Evolutionary conservation across 371 early-diverging fungal genomes (phyloP).

Genomic region (Mortierella sp.): DNA sequence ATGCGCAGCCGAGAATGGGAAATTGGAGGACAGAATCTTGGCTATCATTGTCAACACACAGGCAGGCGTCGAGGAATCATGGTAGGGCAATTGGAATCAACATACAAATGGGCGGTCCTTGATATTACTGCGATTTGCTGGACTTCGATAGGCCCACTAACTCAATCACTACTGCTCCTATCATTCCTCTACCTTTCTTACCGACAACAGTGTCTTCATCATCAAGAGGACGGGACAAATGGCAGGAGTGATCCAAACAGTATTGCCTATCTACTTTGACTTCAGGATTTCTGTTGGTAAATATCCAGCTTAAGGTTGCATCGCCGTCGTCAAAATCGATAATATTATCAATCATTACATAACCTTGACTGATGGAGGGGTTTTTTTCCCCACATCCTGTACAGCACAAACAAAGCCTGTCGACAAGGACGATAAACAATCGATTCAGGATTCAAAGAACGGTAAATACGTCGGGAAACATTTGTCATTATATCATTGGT

Average conservation of each 20-base stretch:
- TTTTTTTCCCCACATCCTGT: neutral
- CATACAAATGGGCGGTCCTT: neutral
- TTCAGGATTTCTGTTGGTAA: conserved; percentile 62
- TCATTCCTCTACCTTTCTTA: neutral
- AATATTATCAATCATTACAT: neutral
- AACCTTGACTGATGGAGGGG: neutral
- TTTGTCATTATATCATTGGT: neutral
- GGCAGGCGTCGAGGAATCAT: conserved; percentile 57
- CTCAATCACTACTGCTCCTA: neutral
- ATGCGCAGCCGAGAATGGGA: conserved; percentile 45
- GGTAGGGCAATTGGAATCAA: conserved; percentile 25
- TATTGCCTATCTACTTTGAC: conserved; percentile 60
- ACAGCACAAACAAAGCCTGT: conserved; percentile 58
- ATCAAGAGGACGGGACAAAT: conserved; percentile 49
- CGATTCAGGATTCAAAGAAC: conserved; percentile 26
- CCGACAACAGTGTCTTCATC: conserved; percentile 54
- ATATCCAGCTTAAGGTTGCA: neutral
- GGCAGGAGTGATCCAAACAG: conserved; percentile 46
- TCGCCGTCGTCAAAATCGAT: neutral
- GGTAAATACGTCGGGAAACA: conserved; percentile 11
- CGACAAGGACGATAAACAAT: conserved; percentile 47
- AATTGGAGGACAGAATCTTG: conserved; percentile 48
- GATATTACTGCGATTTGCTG: neutral
- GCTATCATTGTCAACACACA: conserved; percentile 59
- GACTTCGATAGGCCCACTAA: no score